Percentiles rank a stretch among this genome's conserved stretches.
These are phyloP conservation scores for Zygosaccharomyces siamensis DNA, from an alignment of 805 yeast species.

Conservation along the genomic window DNA sequence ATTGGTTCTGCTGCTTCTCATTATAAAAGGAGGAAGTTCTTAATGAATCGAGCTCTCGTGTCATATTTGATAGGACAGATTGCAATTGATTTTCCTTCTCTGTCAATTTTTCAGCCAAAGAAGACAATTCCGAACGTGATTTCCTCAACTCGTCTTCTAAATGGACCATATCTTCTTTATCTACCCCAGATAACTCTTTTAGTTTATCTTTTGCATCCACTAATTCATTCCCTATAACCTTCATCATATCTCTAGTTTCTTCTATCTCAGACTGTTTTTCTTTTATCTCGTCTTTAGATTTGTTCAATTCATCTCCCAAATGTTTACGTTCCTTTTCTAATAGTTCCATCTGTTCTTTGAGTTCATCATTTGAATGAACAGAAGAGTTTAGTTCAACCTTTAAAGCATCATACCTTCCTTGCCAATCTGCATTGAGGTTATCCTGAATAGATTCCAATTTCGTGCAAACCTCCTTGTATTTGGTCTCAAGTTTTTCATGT, in stretches of 20 bases:
- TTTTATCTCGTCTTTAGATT: slow-evolving; percentile 33
- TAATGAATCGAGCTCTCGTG: slow-evolving; percentile 21
- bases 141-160: slow-evolving; percentile 10
- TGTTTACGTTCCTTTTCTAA: slow-evolving; percentile 16
- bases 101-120: slow-evolving; percentile 8
- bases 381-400: slow-evolving; percentile 11
- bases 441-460: slow-evolving; percentile 17
- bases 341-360: slow-evolving; percentile 4
- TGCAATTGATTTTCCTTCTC: slow-evolving; percentile 11
- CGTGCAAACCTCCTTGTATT: slow-evolving; percentile 11
- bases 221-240: slow-evolving; percentile 71
- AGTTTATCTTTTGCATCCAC: slow-evolving; percentile 62
- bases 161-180: slow-evolving; percentile 21
- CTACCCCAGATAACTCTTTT: slow-evolving; percentile 40
- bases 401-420: slow-evolving; percentile 18
- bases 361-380: slow-evolving; percentile 3
- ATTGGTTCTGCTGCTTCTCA: slow-evolving; percentile 18
- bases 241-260: slow-evolving; percentile 67
- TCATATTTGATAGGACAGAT: slow-evolving; percentile 10
- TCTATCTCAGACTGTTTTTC: slow-evolving; percentile 59
- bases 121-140: slow-evolving; percentile 1
- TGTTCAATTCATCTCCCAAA: slow-evolving; percentile 17
- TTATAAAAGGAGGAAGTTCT: slow-evolving; percentile 18
- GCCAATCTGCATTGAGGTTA: slow-evolving; percentile 14
- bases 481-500: slow-evolving; percentile 9